phyloP scores from a whole-genome alignment of 148 eudicot species.

The Heliamphora exappendiculata region DNA sequence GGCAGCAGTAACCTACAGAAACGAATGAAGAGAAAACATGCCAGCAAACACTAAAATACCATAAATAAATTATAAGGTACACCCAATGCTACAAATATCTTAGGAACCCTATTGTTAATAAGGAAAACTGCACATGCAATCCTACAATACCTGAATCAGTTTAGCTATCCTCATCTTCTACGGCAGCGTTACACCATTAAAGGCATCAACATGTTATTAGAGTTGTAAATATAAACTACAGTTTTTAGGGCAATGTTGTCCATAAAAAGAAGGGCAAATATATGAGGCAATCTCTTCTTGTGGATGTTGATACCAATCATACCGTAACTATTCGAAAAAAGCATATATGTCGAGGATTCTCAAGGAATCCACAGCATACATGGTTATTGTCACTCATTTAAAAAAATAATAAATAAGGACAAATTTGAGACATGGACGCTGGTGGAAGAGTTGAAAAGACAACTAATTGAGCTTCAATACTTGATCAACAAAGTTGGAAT shows the following conservation, averaged over 20 bases:
- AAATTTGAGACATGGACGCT: neutral
- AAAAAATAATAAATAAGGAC: neutral
- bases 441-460: neutral
- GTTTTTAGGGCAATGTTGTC: neutral
- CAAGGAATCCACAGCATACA: no score
- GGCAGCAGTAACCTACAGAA: conserved; percentile 68
- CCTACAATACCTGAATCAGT: neutral
- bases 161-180: neutral
- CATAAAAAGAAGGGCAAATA: neutral
- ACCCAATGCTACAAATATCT: neutral
- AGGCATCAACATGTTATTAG: neutral
- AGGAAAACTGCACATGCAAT: neutral
- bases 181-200: neutral
- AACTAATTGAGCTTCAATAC: neutral
- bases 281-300: no score
- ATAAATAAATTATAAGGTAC: neutral
- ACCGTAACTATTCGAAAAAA: no score
- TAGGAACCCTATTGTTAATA: neutral
- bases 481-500: neutral
- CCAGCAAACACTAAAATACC: neutral
- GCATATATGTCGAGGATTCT: no score
- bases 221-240: neutral
- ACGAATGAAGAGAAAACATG: conserved; percentile 2
- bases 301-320: no score
- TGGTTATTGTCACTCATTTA: neutral